Base-by-base conservation (phyloP, 768 basidiomycete species). In the Flagelloscypha sp. region DNA sequence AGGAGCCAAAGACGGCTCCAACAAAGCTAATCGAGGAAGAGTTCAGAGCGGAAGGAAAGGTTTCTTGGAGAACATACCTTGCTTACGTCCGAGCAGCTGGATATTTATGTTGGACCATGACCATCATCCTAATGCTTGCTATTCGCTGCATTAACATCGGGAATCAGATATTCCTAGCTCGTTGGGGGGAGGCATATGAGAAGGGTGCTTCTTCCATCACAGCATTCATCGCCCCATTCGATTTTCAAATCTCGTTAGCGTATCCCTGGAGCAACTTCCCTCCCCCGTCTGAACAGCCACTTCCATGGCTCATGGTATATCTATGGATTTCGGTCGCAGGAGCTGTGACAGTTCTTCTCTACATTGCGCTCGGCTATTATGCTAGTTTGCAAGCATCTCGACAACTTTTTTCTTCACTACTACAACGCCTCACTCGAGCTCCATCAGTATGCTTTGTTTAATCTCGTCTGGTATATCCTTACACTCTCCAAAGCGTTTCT, bases 161-260 rank as follows among this genome's bases (percentile, higher is more conserved):
- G 3, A 74, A 73, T 50, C 78, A 79, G 61, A 61, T 81, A 16
- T 84, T 76, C 51, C 60, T 84, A 13, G 76, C 79, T 4, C 62
- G 60, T 24, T 84, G 79, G 80, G 74, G 78, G 7, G 77, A 79
- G 48, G 79, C 80, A 9, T 82, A 81, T 42, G 56, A 70, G 51
- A 43, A 56, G 30, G 48, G 54, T 9, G 47, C 48, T 22, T 45
- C 45, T n/a, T 46, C 44, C 39, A 22, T 33, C 15, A n/a, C n/a
- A n/a, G 25, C 42, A 3, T 38, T 50, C 10, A 33, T 38, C 22
- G n/a, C 43, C 7, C 19, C 44, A 24, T 41, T 39, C 10, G 33
- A 49, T 20, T 29, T 27, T 23, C 30, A 53, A n/a, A 19, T 42
- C 16, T 31, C 30, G 8, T 13, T 51, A 16, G 38, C 40, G 3